Evolutionary conservation across 257 asterid species (phyloP), one percentile per base, ranked within the genome.

Genomic region (Lavandula angustifolia): DNA sequence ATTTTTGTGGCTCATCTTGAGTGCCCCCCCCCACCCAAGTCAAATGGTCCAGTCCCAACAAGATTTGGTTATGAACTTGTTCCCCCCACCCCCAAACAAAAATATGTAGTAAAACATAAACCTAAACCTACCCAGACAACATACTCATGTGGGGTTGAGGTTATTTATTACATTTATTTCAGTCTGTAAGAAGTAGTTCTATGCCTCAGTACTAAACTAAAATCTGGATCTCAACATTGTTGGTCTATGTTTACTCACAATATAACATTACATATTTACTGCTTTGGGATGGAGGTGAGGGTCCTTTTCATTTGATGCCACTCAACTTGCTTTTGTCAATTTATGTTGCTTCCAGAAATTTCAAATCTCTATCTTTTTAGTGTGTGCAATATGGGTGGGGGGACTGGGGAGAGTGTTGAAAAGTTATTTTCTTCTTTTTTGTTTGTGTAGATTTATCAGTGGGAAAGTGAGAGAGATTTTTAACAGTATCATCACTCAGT

Each of bases 121-220:
- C 27, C 27, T 22, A 2, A 22, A 62, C 63, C 65, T 56, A 58
- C 57, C 54, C 60, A 50, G 49, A 12, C 41, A 14, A 54, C 54
- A 68, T 66, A 34, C 42, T 50, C 76, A 63, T 68, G 73, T 75
- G 80, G 72, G 72, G 75, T 33, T 7, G 47, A 17, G 52, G 50
- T 56, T 56, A 54, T 73, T 78, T 66, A 78, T 67, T 66, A 63
- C 75, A 75, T 78, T 81, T 72, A 81, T 75, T 73, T 66, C 81
- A 61, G 51, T 3, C 83, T 81, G 83, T 72, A 76, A 53, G 51
- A 49, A 64, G 81, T 81, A 14, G 69, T 60, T 73, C 62, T 14
- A 22, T 52, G 72, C 49, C 72, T 54, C 66, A 50, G 44, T 37
- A 73, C 61, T 65, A 49, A 62, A 63, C 37, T 50, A 32, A 17